Evolutionary conservation across 2,329 filamentous ascomycete species (phyloP), one percentile per base, ranked within the genome.

Genomic region (Trichoderma arundinaceum): DNA sequence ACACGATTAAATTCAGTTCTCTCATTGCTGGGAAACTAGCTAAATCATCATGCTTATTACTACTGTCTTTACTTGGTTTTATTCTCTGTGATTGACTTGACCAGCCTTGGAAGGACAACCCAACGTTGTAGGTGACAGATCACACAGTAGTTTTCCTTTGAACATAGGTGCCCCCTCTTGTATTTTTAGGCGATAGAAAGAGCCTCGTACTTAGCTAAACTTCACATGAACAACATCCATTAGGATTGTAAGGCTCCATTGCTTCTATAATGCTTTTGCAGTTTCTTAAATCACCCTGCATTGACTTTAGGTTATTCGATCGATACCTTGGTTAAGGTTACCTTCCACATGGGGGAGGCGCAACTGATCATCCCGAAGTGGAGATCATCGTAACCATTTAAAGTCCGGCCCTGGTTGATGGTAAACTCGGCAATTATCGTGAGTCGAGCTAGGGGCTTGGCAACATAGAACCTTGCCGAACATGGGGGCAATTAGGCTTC

Each of bases 301-400:
- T 19, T 10, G n/a, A 41, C 17, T 9, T 41, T 43, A 28, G 52
- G 52, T 41, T 32, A 8, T 7, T 38, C 10, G 19, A 13, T 43
- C 22, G 38, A 19, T 9, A 19, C 15, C 48, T 56, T n/a, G 12
- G 38, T 32, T 32, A 56, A 28, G 35, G 19, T 56, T 56, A 43
- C 52, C 38, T 56, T 19, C 38, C 39, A 8, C 13, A 56, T 56
- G 38, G 39, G 12, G 13, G 19, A 8, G 52, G 22, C 22, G 22
- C 19, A 56, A 56, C 38, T 41, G 52, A 56, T 28, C 19, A 56
- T n/a, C 52, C 52, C 52, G 19, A 56, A 28, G 52, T 43, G 52
- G 52, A 56, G 38, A 28, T n/a, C 19, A 28, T 19, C 7, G 39
- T 56, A 19, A n/a, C 13, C 17, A 56, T 15, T 43, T 28, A 56